phyloP scores from a whole-genome alignment of 345 rosid species.

The Eucalyptus caleyi region DNA sequence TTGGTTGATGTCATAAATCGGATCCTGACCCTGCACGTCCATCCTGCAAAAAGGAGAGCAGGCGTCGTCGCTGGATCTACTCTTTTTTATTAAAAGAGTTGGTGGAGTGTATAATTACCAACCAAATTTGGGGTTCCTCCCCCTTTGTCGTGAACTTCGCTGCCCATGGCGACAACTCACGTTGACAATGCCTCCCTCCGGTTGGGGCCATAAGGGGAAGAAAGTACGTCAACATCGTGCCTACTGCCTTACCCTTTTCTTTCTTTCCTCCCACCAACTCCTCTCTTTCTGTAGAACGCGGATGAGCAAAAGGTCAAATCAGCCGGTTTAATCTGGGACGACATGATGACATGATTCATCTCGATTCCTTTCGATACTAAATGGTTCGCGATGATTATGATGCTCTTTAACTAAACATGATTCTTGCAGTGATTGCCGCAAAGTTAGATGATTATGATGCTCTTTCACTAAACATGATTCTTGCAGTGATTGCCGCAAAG shows the following conservation, averaged over 20 bases:
- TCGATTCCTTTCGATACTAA: neutral
- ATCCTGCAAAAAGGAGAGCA: neutral
- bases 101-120: neutral
- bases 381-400: neutral
- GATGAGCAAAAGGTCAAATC: neutral
- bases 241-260: neutral
- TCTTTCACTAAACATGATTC: neutral
- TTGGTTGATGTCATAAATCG: neutral
- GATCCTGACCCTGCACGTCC: neutral
- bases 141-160: neutral
- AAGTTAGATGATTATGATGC: neutral
- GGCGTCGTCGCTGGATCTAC: neutral
- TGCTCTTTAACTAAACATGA: neutral
- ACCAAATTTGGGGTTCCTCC: neutral
- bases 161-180: neutral
- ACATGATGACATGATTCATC: neutral
- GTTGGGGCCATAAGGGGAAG: neutral
- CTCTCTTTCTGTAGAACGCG: neutral
- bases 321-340: neutral
- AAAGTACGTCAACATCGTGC: neutral
- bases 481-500: neutral
- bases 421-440: neutral
- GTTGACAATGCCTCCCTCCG: neutral
- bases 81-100: neutral
- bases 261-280: neutral